Percentiles rank a stretch among this genome's conserved stretches.
Evolutionary conservation across 2,329 filamentous ascomycete species (phyloP).

Genomic region (Stylonectria norvegica): DNA sequence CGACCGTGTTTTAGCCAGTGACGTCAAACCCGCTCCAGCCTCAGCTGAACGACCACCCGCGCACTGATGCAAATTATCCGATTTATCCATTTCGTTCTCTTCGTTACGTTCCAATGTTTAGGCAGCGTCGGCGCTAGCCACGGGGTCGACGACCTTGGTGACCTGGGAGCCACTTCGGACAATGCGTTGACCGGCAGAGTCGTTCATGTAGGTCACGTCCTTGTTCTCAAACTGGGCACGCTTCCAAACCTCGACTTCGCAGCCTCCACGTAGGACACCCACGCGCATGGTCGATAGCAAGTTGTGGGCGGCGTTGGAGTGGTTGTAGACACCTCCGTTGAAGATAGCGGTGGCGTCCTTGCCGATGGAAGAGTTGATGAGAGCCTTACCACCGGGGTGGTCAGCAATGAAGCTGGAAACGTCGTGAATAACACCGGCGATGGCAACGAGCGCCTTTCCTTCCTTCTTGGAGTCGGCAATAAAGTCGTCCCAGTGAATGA

Average conservation of each 20-base stretch:
- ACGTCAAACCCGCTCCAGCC: slow-evolving; percentile 3
- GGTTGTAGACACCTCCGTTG: slow-evolving; percentile 86
- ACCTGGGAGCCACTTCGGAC: slow-evolving; percentile 82
- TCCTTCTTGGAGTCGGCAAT: slow-evolving; percentile 69
- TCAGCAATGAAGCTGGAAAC: slow-evolving; percentile 81
- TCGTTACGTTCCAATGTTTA: slow-evolving; percentile 36
- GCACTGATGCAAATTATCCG: slow-evolving; percentile 14
- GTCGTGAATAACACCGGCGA: slow-evolving; percentile 85
- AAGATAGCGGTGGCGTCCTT: slow-evolving; percentile 89
- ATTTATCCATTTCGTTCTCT: slow-evolving; percentile 11
- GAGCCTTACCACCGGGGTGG: slow-evolving; percentile 84
- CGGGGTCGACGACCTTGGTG: slow-evolving; percentile 77
- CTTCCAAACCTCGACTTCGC: slow-evolving; percentile 93
- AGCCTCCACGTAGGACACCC: slow-evolving; percentile 80
- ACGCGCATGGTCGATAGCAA: slow-evolving; percentile 83
- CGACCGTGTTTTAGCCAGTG: not conserved
- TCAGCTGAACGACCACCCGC: too few species aligned
- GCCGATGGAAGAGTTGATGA: slow-evolving; percentile 77
- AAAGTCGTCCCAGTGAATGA: slow-evolving; percentile 84
- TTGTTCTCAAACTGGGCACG: slow-evolving; percentile 80
- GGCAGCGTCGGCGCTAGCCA: slow-evolving; percentile 80
- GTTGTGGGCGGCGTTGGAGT: slow-evolving; percentile 89
- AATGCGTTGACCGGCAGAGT: slow-evolving; percentile 76
- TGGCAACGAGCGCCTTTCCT: slow-evolving; percentile 72
- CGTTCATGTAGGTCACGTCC: slow-evolving; percentile 75